Evolutionary conservation across 139 green algal genomes (phyloP), one percentile per base, ranked within the genome.

Genomic region (Limnomonas spitsbergensis): DNA sequence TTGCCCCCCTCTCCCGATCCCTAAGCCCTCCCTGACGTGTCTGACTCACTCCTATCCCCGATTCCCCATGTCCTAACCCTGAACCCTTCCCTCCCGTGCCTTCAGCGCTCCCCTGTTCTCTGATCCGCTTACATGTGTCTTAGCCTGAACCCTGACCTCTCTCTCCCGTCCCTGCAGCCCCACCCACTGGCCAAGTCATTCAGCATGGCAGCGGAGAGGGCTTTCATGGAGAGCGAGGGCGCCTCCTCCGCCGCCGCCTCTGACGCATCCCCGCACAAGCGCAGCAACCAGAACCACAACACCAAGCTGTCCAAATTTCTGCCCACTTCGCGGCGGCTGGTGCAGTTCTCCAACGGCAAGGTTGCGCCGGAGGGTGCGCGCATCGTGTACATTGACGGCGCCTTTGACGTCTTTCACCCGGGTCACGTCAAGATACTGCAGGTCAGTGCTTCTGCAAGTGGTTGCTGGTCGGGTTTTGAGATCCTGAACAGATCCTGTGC

Each of bases 361-460:
- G 56, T 70, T 7, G 56, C 56, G 56, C 56, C 56, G 9, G 84
- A 90, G 14, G 86, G 82, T 14, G 89, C 86, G 2, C 73, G 47
- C 34, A 94, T 99, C 40, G 93, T 99, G 32, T 99, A 99, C 90
- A 96, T 99, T 53, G 94, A 99, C 78, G 96, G 96, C 54, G 94
- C 95, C 0, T 99, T 99, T 82, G 96, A 99, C 82, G 82, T 98
- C 53, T 99, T 99, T 84, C 96, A 99, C 81, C 84, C 90, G 20
- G 96, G 96, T 2, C 96, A 99, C 67, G 92, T 99, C 35, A 88
- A 97, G 79, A 93, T 97, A 7, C 86, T 99, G 3, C 87, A 94
- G 86, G 91, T 92, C 38, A 35, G 80, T 0, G 29, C n/a, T n/a
- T n/a, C 42, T 54, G 42, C 42, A 54, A 9, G 42, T 6, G 7